Percentiles rank a stretch among this genome's conserved stretches.
Evolutionary conservation across 1,284 basidiomycete species (phyloP).

Genomic region (Bondarzewia mesenterica): DNA sequence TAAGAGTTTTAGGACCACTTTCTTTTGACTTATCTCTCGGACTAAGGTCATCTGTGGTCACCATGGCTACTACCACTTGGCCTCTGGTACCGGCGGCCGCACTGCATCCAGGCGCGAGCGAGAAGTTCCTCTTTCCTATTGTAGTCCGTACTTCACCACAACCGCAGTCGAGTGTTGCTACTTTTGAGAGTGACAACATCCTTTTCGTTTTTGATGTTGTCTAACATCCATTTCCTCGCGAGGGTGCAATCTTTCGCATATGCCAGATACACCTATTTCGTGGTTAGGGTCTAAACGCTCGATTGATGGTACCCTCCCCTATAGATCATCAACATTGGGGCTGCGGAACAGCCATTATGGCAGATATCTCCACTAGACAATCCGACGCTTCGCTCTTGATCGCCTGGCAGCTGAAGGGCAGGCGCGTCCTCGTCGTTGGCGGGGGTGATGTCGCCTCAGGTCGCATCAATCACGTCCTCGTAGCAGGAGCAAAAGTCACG

Average conservation of each 20-base stretch:
- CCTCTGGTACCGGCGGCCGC: not conserved
- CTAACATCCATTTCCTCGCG: too few relatives aligned
- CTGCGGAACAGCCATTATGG: not conserved
- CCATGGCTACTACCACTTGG: not conserved
- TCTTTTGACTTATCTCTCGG: not conserved
- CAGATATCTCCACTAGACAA: not conserved
- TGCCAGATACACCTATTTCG: not conserved
- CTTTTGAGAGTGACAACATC: too few relatives aligned
- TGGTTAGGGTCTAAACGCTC: not conserved
- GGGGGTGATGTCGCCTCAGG: conserved; percentile 84
- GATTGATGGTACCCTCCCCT: not conserved
- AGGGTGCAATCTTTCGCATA: too few relatives aligned
- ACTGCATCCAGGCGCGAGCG: not conserved
- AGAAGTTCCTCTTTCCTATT: not conserved
- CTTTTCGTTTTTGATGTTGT: too few relatives aligned
- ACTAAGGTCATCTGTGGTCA: not conserved
- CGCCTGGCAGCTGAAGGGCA: conserved; percentile 82
- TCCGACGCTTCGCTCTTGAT: conserved; percentile 54
- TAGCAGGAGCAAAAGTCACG: conserved; percentile 53
- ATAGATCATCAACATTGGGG: not conserved
- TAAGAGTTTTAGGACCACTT: not conserved
- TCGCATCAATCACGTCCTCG: conserved; percentile 65
- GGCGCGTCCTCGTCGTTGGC: conserved; percentile 79
- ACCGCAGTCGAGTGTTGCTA: not conserved
- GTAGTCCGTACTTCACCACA: not conserved